Evolutionary conservation across 1,284 basidiomycete species (phyloP).

Genomic region (Austroboletus novae-zelandiae): DNA sequence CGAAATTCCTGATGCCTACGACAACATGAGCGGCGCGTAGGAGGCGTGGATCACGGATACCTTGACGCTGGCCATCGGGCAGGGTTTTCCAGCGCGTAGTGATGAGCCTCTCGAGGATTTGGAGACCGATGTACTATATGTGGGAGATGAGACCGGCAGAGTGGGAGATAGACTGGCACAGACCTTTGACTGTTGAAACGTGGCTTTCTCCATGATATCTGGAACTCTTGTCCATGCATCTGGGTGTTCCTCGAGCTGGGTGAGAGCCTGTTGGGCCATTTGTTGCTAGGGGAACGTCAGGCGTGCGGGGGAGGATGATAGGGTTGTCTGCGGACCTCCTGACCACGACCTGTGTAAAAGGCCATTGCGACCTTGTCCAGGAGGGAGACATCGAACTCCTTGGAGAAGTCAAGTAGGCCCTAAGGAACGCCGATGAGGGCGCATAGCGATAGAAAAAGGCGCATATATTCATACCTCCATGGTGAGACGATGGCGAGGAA

Average conservation of each 20-base stretch:
- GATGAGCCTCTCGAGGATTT: conserved; percentile 94
- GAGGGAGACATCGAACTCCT: conserved; percentile 80
- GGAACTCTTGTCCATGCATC: conserved; percentile 99
- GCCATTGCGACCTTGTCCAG: conserved; percentile 85
- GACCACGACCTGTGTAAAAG: conserved; percentile 77
- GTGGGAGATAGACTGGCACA: not conserved
- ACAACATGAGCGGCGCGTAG: conserved; percentile 4
- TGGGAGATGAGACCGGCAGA: conserved; percentile 19
- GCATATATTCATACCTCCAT: conserved; percentile 37
- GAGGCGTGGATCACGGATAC: conserved; percentile 35
- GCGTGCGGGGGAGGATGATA: conserved; percentile 6
- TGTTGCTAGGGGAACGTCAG: conserved; percentile 65
- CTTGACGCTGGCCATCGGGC: conserved; percentile 91
- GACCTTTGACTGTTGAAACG: conserved; percentile 91
- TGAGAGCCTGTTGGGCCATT: conserved; percentile 85
- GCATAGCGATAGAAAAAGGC: conserved; percentile 1
- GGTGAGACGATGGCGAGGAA: conserved; percentile 10
- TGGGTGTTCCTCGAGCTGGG: conserved; percentile 96
- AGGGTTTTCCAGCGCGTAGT: conserved; percentile 95
- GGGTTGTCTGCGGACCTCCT: conserved; percentile 53
- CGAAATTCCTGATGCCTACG: conserved; percentile 93
- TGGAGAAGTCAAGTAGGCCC: conserved; percentile 85
- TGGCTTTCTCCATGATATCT: conserved; percentile 85
- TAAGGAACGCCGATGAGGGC: conserved; percentile 34
- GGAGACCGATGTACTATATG: conserved; percentile 85